phyloP scores from a whole-genome alignment of 2,329 filamentous ascomycete species.

The Salinomyces thailandicus region DNA sequence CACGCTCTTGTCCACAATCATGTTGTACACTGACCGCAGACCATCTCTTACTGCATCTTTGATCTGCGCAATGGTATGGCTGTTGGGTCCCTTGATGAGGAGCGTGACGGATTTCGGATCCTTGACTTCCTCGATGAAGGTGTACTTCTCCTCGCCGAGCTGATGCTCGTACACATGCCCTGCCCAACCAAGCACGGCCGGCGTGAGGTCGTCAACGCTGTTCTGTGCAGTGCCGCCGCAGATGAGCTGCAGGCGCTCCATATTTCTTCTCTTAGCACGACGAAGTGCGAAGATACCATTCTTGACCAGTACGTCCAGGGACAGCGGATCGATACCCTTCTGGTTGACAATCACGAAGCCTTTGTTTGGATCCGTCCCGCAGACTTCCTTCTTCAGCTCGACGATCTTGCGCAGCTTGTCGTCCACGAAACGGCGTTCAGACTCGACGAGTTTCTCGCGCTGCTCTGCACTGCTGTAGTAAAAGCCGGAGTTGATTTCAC shows the following conservation, averaged over 20 bases:
- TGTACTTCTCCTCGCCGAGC: slow-evolving; percentile 97
- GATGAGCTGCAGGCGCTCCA: slow-evolving; percentile 93
- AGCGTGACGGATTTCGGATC: slow-evolving; percentile 96
- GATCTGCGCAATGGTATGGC: slow-evolving; percentile 92
- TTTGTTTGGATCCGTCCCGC: slow-evolving; percentile 85
- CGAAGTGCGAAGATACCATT: slow-evolving; percentile 93
- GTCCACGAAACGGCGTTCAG: slow-evolving; percentile 89
- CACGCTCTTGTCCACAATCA: slow-evolving; percentile 95
- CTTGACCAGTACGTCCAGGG: slow-evolving; percentile 91
- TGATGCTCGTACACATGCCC: slow-evolving; percentile 95
- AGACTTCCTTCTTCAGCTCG: slow-evolving; percentile 94
- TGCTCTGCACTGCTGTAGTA: slow-evolving; percentile 97
- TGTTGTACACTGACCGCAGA: slow-evolving; percentile 94
- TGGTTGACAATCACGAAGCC: slow-evolving; percentile 98
- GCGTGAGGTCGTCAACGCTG: slow-evolving; percentile 84
- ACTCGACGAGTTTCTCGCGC: slow-evolving; percentile 95
- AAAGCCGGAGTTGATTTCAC: slow-evolving; percentile 97
- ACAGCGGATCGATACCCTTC: slow-evolving; percentile 96
- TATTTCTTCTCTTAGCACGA: slow-evolving; percentile 94
- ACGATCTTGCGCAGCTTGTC: slow-evolving; percentile 96
- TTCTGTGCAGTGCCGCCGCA: slow-evolving; percentile 89
- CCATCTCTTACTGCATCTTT: slow-evolving; percentile 94
- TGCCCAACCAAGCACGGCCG: slow-evolving; percentile 88
- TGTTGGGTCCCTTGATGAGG: slow-evolving; percentile 94
- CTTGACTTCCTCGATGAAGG: slow-evolving; percentile 97